A percentile compares a stretch with the other conserved stretches of the same genome.
Conservation (phyloP, 345 rosid species). For the Rhodamnia rubescens region DNA sequence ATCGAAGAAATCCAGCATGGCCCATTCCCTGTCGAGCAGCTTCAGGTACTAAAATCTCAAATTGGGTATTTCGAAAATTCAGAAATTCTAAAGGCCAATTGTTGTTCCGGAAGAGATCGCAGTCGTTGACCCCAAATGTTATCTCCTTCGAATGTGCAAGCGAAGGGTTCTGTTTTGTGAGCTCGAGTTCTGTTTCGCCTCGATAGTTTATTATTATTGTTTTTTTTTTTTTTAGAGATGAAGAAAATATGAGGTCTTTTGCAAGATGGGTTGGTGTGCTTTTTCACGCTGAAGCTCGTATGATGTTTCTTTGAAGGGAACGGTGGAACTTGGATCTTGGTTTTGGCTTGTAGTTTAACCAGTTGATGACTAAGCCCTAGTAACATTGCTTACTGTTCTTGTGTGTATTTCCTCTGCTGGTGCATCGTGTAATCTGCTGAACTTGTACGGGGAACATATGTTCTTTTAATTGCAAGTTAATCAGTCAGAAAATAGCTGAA, state of each 20-base stretch:
- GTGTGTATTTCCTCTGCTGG: neutral
- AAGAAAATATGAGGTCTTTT: neutral
- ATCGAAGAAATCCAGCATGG: constrained; percentile 38
- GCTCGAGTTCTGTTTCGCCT: neutral
- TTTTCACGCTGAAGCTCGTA: neutral
- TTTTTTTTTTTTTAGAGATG: neutral
- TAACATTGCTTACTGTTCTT: neutral
- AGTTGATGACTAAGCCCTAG: neutral
- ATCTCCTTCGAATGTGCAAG: neutral
- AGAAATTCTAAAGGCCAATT: neutral
- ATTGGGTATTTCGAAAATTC: neutral
- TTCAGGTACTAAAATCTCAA: constrained; percentile 23
- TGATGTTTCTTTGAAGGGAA: neutral
- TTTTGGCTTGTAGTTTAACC: neutral
- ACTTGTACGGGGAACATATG: neutral
- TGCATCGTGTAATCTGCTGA: neutral
- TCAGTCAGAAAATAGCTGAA: neutral
- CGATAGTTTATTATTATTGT: no score
- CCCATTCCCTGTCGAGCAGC: constrained; percentile 51
- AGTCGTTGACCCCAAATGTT: neutral
- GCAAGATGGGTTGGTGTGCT: neutral
- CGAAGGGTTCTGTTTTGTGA: neutral
- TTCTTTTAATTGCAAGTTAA: neutral
- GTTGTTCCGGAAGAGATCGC: neutral
- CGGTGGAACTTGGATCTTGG: neutral